phyloP scores from a whole-genome alignment of 2,329 filamentous ascomycete genomes.

The Arthroderma sp. region DNA sequence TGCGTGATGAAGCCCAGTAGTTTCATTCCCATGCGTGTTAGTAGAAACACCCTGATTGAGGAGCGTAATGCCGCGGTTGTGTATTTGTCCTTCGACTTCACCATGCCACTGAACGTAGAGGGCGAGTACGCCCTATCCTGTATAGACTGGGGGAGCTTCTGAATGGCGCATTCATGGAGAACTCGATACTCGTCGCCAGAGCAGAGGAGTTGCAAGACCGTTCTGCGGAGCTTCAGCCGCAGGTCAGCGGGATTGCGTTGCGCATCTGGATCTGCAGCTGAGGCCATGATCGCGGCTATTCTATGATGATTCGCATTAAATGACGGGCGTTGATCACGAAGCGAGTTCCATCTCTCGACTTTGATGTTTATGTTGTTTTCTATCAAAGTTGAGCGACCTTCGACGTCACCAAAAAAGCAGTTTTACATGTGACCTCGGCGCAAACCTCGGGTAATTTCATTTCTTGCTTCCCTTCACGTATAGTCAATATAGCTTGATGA shows the following conservation, averaged over 20 bases:
- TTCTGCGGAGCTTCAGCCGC: constrained; percentile 60
- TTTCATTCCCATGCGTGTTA: constrained; percentile 52
- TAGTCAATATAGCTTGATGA: too few relatives aligned
- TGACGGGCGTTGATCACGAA: not conserved
- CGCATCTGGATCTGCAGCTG: constrained; percentile 4
- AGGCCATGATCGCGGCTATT: constrained; percentile 6
- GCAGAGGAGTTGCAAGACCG: constrained; percentile 58
- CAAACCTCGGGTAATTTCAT: not conserved
- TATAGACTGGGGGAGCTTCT: constrained; percentile 50
- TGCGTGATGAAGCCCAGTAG: not conserved
- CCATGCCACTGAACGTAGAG: constrained; percentile 40
- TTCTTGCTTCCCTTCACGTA: too few relatives aligned
- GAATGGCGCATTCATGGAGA: constrained; percentile 71
- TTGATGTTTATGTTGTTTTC: not conserved
- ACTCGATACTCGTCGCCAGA: constrained; percentile 77
- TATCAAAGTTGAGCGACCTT: not conserved
- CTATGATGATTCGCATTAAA: not conserved
- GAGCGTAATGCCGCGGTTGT: constrained; percentile 59
- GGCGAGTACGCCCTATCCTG: constrained; percentile 43
- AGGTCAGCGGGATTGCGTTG: not conserved
- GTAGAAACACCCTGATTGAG: constrained; percentile 57
- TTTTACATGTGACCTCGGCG: not conserved
- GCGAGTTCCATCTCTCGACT: not conserved
- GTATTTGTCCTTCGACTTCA: constrained; percentile 48
- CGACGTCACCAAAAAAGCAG: not conserved